phyloP scores from a whole-genome alignment of 2,329 filamentous ascomycete species.

The Fusarium albosuccineum region DNA sequence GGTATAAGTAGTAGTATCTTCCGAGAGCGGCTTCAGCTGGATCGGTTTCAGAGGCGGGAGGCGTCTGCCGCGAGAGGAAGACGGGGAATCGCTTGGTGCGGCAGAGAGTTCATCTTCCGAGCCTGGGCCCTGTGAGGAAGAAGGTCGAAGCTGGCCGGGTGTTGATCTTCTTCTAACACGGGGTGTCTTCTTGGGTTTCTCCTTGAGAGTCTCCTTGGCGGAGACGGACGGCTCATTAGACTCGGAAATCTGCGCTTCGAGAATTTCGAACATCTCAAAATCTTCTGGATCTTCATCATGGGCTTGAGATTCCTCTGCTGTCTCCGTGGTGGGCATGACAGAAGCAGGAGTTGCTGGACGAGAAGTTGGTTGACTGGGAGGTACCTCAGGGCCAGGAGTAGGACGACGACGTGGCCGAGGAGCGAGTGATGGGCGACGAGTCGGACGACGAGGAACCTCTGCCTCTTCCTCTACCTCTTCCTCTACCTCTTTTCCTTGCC shows the following conservation, averaged over 20 bases:
- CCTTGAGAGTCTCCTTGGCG: neutral
- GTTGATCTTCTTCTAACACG: neutral
- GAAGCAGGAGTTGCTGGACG: neutral
- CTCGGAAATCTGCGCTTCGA: neutral
- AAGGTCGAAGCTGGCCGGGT: neutral
- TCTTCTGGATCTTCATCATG: neutral
- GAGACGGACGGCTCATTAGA: neutral
- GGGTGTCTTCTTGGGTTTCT: neutral
- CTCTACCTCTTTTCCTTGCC: neutral
- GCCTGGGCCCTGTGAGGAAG: neutral
- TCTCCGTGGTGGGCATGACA: neutral
- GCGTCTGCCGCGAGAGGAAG: neutral
- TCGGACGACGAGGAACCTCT: neutral
- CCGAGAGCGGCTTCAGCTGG: neutral
- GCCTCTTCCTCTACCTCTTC: neutral
- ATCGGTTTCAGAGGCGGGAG: neutral
- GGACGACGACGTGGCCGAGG: neutral
- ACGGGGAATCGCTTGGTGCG: slow-evolving; percentile 10
- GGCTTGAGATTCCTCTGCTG: neutral
- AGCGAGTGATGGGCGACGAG: neutral
- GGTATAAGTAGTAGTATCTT: neutral
- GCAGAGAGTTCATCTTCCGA: slow-evolving; percentile 14
- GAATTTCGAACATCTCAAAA: neutral
- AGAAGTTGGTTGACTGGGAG: neutral
- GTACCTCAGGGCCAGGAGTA: neutral